A percentile compares a stretch with the other conserved stretches of the same genome.
These are phyloP conservation scores for Vitis hybrid DNA, from an alignment of 177 flowering plant species.

Conservation along the genomic window DNA sequence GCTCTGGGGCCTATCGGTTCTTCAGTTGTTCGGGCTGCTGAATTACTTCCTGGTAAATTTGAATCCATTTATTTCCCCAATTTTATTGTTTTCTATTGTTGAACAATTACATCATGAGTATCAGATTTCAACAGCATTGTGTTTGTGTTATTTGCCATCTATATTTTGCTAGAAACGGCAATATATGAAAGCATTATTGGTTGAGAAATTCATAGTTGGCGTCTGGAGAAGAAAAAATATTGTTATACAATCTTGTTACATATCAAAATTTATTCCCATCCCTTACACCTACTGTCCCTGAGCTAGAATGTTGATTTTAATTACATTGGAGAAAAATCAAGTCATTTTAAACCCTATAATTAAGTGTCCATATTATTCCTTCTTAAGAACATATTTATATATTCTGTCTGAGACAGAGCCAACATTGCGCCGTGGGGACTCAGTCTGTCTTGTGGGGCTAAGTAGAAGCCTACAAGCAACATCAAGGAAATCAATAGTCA, in stretches of 20 bases:
- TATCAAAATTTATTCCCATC: too few relatives aligned
- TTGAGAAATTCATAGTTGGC: too few relatives aligned
- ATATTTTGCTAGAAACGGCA: too few relatives aligned
- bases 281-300: too few relatives aligned
- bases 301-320: too few relatives aligned
- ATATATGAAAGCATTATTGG: too few relatives aligned
- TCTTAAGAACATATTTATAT: constrained; percentile 1
- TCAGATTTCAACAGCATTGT: background rate
- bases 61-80: background rate
- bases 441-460: constrained; percentile 86
- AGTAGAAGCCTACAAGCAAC: constrained; percentile 93
- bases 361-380: background rate
- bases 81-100: background rate
- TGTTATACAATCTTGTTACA: too few relatives aligned
- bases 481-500: constrained; percentile 89
- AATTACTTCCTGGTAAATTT: constrained; percentile 79
- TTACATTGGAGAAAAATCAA: too few relatives aligned
- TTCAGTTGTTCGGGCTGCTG: constrained; percentile 79
- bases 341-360: too few relatives aligned
- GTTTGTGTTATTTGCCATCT: too few relatives aligned
- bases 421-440: constrained; percentile 83
- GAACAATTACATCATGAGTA: background rate
- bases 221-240: too few relatives aligned
- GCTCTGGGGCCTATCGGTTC: constrained; percentile 77
- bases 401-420: constrained; percentile 59